phyloP scores from a whole-genome alignment of 75 land plant genomes.

The Gnetum montanum region DNA sequence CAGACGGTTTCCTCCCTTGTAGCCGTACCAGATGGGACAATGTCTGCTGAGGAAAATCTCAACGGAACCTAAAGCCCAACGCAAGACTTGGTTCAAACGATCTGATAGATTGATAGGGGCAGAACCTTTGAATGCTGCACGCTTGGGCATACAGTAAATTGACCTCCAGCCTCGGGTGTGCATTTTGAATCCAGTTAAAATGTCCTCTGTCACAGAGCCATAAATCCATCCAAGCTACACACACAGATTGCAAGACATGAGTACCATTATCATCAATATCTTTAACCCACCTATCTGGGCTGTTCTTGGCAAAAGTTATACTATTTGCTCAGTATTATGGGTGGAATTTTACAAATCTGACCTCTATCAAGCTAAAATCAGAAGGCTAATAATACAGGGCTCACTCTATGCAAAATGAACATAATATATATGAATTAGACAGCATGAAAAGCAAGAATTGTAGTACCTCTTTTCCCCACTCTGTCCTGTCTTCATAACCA shows the following conservation, averaged over 20 bases:
- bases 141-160: constrained; percentile 80
- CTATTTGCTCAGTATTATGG: neutral
- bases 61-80: constrained; percentile 86
- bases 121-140: constrained; percentile 76
- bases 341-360: neutral
- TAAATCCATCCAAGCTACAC: constrained; percentile 84
- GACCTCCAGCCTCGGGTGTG: constrained; percentile 82
- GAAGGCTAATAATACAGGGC: neutral
- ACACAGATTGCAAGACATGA: neutral
- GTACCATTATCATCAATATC: neutral
- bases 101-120: constrained; percentile 86
- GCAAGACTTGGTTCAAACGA: constrained; percentile 69
- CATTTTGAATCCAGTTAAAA: constrained; percentile 82
- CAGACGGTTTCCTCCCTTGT: constrained; percentile 47
- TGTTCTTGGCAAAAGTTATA: neutral
- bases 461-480: constrained; percentile 70
- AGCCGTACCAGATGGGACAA: constrained; percentile 66
- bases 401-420: neutral
- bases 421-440: neutral
- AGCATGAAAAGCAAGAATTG: neutral
- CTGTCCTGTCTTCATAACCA: constrained; percentile 84
- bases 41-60: constrained; percentile 77
- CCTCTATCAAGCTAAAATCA: neutral
- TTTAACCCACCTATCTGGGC: neutral
- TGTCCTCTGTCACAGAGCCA: constrained; percentile 84